A percentile compares a stretch with the other conserved stretches of the same genome.
phyloP scores from a whole-genome alignment of 2,329 filamentous ascomycete genomes.

The Monascus ruber region DNA sequence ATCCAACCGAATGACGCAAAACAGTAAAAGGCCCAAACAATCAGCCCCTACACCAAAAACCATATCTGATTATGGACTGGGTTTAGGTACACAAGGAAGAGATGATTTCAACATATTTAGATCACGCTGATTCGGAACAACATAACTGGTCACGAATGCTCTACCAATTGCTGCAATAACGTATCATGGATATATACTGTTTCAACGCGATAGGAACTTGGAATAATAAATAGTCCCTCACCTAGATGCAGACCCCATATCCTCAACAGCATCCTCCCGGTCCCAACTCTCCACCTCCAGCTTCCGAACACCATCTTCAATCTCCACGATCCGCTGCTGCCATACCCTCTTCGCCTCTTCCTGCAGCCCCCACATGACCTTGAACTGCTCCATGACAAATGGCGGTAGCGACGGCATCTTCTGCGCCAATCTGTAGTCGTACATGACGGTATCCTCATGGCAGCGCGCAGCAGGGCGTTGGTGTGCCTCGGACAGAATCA shows the following conservation, averaged over 20 bases:
- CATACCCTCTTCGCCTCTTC: slow-evolving; percentile 46
- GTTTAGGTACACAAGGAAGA: too few relatives aligned
- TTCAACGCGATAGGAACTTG: too few relatives aligned
- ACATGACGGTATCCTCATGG: slow-evolving; percentile 66
- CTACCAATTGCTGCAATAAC: too few relatives aligned
- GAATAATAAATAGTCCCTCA: too few relatives aligned
- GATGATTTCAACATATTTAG: too few relatives aligned
- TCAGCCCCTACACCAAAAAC: too few relatives aligned
- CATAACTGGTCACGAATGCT: too few relatives aligned
- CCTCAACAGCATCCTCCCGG: slow-evolving; percentile 57
- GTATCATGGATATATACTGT: too few relatives aligned
- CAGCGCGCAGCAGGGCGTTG: slow-evolving; percentile 62
- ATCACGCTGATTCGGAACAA: too few relatives aligned
- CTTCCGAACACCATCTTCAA: slow-evolving; percentile 47
- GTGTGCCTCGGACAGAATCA: slow-evolving; percentile 64
- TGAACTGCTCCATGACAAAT: slow-evolving; percentile 53
- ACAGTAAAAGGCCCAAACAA: too few relatives aligned
- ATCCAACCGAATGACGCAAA: too few relatives aligned
- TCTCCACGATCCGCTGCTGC: slow-evolving; percentile 40
- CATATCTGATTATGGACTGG: too few relatives aligned
- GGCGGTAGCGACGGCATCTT: slow-evolving; percentile 44
- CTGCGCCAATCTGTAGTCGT: slow-evolving; percentile 54
- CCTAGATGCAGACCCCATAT: slow-evolving; percentile 40
- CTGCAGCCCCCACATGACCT: slow-evolving; percentile 49
- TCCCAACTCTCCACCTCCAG: slow-evolving; percentile 70